Conservation (phyloP, 129 eudicot genomes). For the Pulicaria dysenterica region DNA sequence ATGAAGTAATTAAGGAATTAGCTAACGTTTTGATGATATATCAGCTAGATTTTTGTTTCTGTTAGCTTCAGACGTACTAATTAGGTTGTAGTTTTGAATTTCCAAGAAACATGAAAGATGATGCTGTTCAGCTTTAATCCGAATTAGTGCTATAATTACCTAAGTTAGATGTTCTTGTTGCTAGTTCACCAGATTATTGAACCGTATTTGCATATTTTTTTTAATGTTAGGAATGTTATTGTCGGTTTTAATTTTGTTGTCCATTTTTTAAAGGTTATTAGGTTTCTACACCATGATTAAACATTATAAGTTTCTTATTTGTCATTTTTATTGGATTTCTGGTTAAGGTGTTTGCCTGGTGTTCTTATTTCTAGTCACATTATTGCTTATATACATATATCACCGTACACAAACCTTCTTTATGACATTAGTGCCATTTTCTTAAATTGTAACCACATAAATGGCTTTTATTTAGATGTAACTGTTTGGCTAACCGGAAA, state of each 20-base stretch:
- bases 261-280: conserved; percentile 12
- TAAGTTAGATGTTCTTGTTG: conserved; percentile 1
- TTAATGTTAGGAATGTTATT: conserved; percentile 9
- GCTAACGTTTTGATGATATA: conserved; percentile 3
- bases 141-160: conserved; percentile 16
- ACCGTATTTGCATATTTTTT: background rate
- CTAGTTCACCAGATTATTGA: conserved; percentile 10
- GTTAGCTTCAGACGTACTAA: conserved; percentile 14
- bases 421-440: conserved; percentile 1
- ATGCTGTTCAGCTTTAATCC: conserved; percentile 2
- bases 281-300: background rate
- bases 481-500: background rate
- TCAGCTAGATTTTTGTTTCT: conserved; percentile 22
- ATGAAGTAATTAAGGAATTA: conserved; percentile 17
- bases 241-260: conserved; percentile 14
- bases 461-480: background rate
- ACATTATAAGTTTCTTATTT: too few relatives aligned
- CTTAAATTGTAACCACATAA: conserved; percentile 3
- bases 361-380: conserved; percentile 21
- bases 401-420: conserved; percentile 16
- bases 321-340: background rate
- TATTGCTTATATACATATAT: background rate
- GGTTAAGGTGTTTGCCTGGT: background rate
- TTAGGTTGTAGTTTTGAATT: conserved; percentile 28
- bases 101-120: background rate